Evolutionary conservation across 2,329 filamentous ascomycete genomes (phyloP).

Genomic region (Aspergillus luchuensis): DNA sequence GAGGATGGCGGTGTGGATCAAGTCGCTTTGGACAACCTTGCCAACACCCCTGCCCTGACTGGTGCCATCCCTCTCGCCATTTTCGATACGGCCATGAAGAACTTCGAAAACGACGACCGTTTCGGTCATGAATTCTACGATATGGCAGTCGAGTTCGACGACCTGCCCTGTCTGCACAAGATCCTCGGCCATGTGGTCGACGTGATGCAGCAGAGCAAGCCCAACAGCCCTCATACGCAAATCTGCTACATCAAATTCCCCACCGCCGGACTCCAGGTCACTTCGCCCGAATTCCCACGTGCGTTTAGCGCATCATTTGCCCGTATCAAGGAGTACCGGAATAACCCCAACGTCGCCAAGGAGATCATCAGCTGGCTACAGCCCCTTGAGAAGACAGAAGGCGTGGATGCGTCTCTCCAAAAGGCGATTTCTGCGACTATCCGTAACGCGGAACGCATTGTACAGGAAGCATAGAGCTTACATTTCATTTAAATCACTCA

Average conservation of each 20-base stretch:
- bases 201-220: conserved; percentile 61
- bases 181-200: conserved; percentile 73
- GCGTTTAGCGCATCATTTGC: conserved; percentile 68
- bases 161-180: conserved; percentile 64
- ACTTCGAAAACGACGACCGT: conserved; percentile 67
- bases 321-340: conserved; percentile 58
- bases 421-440: conserved; percentile 52
- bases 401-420: conserved; percentile 56
- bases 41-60: conserved; percentile 76
- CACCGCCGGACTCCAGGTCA: conserved; percentile 64
- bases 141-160: conserved; percentile 70
- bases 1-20: conserved; percentile 57
- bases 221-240: conserved; percentile 64
- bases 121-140: conserved; percentile 78
- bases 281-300: conserved; percentile 70
- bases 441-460: conserved; percentile 35
- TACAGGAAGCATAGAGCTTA: conserved; percentile 26
- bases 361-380: conserved; percentile 54
- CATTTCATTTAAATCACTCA: conserved; percentile 11
- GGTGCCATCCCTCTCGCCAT: conserved; percentile 94
- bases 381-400: conserved; percentile 46
- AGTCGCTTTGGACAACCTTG: conserved; percentile 63
- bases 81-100: conserved; percentile 81
- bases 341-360: conserved; percentile 46
- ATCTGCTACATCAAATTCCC: conserved; percentile 73